phyloP scores from a whole-genome alignment of 371 early-diverging fungal genomes.

The Capniomyces stellatus region DNA sequence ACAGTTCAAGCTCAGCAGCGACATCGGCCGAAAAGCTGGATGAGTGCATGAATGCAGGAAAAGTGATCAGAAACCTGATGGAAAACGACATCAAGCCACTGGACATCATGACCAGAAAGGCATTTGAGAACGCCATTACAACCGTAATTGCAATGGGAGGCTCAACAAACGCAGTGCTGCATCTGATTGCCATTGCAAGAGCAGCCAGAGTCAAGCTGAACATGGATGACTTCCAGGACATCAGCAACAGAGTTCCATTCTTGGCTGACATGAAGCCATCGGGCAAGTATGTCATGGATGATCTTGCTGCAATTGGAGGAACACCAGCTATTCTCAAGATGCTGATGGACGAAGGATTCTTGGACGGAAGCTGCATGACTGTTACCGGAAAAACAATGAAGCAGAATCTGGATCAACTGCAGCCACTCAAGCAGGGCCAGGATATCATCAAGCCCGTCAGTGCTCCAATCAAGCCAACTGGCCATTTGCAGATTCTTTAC shows the following conservation, averaged over 20 bases:
- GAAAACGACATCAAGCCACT: conserved; percentile 77
- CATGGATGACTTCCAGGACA: conserved; percentile 79
- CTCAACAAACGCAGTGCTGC: conserved; percentile 93
- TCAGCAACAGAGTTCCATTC: conserved; percentile 76
- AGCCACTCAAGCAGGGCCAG: conserved; percentile 55
- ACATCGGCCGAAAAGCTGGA: conserved; percentile 60
- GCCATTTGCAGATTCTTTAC: conserved; percentile 80
- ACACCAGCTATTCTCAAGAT: conserved; percentile 82
- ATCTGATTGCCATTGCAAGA: conserved; percentile 83
- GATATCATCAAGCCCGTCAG: conserved; percentile 69
- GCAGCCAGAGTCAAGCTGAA: conserved; percentile 58
- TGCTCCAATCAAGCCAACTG: conserved; percentile 78
- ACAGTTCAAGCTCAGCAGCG: conserved; percentile 83
- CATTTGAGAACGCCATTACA: conserved; percentile 88
- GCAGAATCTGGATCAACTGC: conserved; percentile 62
- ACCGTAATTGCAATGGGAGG: conserved; percentile 86
- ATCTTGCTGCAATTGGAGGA: conserved; percentile 74
- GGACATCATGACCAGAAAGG: conserved; percentile 83
- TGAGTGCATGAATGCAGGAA: conserved; percentile 72
- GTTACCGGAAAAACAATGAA: conserved; percentile 86
- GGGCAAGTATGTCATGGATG: conserved; percentile 91
- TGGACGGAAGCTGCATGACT: conserved; percentile 75
- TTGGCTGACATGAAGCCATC: conserved; percentile 94
- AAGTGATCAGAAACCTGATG: conserved; percentile 63
- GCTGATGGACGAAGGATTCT: conserved; percentile 50